Conservation (phyloP, 2,329 filamentous ascomycete species). For the Shiraia sp. region DNA sequence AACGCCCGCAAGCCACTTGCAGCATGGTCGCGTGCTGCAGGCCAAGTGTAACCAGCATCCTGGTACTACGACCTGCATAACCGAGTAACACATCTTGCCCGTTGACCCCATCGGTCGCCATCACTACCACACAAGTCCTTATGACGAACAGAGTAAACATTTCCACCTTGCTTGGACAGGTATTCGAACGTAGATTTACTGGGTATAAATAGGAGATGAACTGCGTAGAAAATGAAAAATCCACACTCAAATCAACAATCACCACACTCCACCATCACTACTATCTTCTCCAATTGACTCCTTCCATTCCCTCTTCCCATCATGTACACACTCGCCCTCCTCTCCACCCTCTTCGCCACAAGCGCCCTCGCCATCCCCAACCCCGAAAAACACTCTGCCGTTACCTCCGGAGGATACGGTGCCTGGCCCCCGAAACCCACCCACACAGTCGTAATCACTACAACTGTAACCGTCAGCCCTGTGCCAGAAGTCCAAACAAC, state of each 20-base stretch:
- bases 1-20: conserved; percentile 12
- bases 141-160: conserved; percentile 6
- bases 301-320: conserved; percentile 1
- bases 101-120: conserved; percentile 4
- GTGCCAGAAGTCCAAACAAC: too few relatives aligned
- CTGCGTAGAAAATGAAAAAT: background rate
- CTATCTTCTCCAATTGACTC: too few relatives aligned
- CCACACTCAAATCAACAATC: background rate
- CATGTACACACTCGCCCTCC: conserved; percentile 12
- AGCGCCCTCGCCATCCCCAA: background rate
- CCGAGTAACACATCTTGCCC: conserved; percentile 9
- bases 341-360: conserved; percentile 8
- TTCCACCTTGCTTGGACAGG: conserved; percentile 6
- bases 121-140: conserved; percentile 3
- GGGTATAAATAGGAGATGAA: background rate
- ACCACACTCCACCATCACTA: too few relatives aligned
- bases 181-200: background rate
- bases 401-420: too few relatives aligned
- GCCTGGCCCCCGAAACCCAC: too few relatives aligned
- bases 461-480: too few relatives aligned
- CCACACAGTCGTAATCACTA: too few relatives aligned
- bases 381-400: too few relatives aligned
- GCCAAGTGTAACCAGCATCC: conserved; percentile 14
- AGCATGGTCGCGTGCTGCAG: conserved; percentile 24
- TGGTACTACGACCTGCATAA: conserved; percentile 11